Conservation (phyloP, 176 grass and related monocot genomes). For the Eleusine indica region DNA sequence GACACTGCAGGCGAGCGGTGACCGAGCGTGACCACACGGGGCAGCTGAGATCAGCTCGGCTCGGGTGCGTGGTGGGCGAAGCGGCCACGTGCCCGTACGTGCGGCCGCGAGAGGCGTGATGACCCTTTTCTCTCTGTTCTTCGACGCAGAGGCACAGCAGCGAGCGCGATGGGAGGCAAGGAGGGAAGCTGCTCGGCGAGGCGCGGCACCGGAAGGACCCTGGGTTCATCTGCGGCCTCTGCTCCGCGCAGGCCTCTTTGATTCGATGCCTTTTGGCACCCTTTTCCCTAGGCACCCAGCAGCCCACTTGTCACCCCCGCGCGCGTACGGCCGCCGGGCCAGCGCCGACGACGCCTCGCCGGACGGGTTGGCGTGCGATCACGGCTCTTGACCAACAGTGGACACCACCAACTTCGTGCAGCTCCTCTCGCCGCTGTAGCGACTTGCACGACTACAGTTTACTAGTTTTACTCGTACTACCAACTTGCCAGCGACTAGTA, state of each 20-base stretch:
- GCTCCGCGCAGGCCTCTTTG: neutral
- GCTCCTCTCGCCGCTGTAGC: neutral
- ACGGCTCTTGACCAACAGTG: no score
- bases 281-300: neutral
- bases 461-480: no score
- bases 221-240: neutral
- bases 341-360: no score
- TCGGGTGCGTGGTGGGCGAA: neutral
- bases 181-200: neutral
- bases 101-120: conserved; percentile 1
- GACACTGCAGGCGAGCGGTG: neutral
- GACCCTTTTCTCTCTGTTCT: neutral
- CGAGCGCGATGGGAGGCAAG: neutral
- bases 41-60: neutral
- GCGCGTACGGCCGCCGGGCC: neutral
- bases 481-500: neutral
- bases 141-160: neutral
- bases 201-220: neutral
- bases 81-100: neutral
- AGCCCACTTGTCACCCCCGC: no score
- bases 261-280: neutral
- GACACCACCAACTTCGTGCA: no score
- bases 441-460: neutral
- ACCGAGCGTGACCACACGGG: neutral
- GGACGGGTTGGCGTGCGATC: neutral